Conservation (phyloP, 345 rosid genomes). For the Acer negundo region DNA sequence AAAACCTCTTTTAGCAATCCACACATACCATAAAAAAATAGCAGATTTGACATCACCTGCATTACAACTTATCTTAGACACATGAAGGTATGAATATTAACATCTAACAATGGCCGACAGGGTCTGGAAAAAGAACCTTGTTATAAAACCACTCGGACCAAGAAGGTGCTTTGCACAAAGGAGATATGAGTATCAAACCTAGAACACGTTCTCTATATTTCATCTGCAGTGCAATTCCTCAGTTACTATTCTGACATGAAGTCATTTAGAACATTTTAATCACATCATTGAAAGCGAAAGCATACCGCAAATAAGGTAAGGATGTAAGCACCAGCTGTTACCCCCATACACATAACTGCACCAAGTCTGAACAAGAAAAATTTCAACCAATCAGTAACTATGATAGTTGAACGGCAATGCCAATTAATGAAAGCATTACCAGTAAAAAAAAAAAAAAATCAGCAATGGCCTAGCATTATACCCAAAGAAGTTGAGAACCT, state of each 20-base stretch:
- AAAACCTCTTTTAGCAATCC: conserved; percentile 76
- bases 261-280: background rate
- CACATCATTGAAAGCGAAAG: conserved; percentile 12
- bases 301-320: conserved; percentile 89
- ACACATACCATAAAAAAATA: conserved; percentile 91
- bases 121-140: conserved; percentile 44
- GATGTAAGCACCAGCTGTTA: conserved; percentile 92
- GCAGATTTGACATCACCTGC: conserved; percentile 70
- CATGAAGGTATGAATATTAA: background rate
- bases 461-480: conserved; percentile 23
- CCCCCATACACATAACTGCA: conserved; percentile 96
- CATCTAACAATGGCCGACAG: background rate
- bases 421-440: background rate
- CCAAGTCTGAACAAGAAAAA: conserved; percentile 56
- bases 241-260: conserved; percentile 11
- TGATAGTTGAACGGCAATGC: background rate
- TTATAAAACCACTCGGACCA: conserved; percentile 97
- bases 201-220: conserved; percentile 86
- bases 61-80: conserved; percentile 12
- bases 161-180: conserved; percentile 87
- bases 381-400: conserved; percentile 22
- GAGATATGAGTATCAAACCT: conserved; percentile 92
- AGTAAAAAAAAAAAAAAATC: background rate
- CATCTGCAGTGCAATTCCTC: conserved; percentile 57
- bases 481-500: conserved; percentile 89